phyloP scores from a whole-genome alignment of 2,329 filamentous ascomycete species.

The Dactylellina drechsleri region DNA sequence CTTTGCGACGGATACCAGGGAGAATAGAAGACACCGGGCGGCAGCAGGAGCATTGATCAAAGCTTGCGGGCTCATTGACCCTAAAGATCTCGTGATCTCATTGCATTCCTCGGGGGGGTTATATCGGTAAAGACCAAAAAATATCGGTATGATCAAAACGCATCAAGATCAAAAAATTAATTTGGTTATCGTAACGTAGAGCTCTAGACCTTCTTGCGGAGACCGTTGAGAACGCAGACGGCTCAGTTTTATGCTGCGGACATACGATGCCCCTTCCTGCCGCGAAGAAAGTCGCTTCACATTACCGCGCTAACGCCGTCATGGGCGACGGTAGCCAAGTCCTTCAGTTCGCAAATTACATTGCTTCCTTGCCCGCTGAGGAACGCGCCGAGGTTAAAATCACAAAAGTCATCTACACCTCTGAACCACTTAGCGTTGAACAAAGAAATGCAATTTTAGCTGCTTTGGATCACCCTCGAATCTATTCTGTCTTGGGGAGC shows the following conservation, averaged over 20 bases:
- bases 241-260: constrained; percentile 62
- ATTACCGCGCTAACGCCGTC: constrained; percentile 62
- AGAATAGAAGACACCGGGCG: constrained; percentile 63
- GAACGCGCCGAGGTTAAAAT: constrained; percentile 59
- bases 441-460: constrained; percentile 59
- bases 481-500: constrained; percentile 63
- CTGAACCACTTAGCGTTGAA: constrained; percentile 61
- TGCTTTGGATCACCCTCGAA: constrained; percentile 49
- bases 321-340: constrained; percentile 62
- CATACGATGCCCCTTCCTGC: constrained; percentile 56
- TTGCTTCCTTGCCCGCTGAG: constrained; percentile 59
- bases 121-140: constrained; percentile 60
- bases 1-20: constrained; percentile 62
- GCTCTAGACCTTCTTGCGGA: constrained; percentile 63
- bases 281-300: constrained; percentile 58
- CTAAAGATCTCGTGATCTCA: constrained; percentile 63
- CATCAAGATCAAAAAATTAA: not conserved
- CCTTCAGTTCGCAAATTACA: constrained; percentile 61
- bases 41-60: constrained; percentile 60
- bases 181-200: constrained; percentile 55
- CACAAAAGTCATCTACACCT: constrained; percentile 65
- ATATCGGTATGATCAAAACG: too few species aligned
- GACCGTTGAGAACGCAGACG: constrained; percentile 63
- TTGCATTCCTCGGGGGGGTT: constrained; percentile 61
- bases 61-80: constrained; percentile 59